Conservation (phyloP, 202 grass and related monocot species). For the Panicum virgatum region DNA sequence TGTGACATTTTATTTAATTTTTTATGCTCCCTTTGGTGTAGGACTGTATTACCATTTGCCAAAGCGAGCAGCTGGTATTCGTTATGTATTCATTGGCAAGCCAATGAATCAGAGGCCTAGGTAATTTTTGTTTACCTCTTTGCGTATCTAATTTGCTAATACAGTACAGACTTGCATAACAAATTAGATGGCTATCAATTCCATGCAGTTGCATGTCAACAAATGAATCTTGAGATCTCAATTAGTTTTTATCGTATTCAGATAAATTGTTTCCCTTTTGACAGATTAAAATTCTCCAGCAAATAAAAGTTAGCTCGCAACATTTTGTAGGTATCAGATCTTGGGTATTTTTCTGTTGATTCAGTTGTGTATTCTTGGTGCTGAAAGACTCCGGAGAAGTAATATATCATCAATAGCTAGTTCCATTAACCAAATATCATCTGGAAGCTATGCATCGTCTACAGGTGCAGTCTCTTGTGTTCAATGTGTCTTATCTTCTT, state of each 20-base stretch:
- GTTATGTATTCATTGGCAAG: conserved; percentile 97
- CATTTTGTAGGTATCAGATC: conserved; percentile 88
- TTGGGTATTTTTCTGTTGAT: conserved; percentile 93
- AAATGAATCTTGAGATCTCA: conserved; percentile 16
- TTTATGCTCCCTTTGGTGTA: conserved; percentile 43
- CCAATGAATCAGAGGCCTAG: conserved; percentile 94
- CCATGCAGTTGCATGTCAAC: not conserved
- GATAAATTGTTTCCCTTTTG: not conserved
- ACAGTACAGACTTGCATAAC: not conserved
- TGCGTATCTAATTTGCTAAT: not conserved
- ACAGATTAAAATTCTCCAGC: conserved; percentile 6
- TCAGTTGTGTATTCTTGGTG: conserved; percentile 93
- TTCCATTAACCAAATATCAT: conserved; percentile 77
- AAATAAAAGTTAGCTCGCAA: conserved; percentile 11
- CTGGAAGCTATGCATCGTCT: conserved; percentile 55
- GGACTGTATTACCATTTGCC: conserved; percentile 98
- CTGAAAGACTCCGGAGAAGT: conserved; percentile 83
- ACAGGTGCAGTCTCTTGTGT: conserved; percentile 50
- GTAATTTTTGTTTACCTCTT: conserved; percentile 41
- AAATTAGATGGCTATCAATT: not conserved
- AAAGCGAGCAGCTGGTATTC: conserved; percentile 91
- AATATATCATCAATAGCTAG: conserved; percentile 89
- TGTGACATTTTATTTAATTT: conserved; percentile 42
- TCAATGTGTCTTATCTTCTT: conserved; percentile 31
- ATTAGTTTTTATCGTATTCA: conserved; percentile 16